phyloP scores from a whole-genome alignment of 768 basidiomycete species.

The Rhizopogon vinicolor region DNA sequence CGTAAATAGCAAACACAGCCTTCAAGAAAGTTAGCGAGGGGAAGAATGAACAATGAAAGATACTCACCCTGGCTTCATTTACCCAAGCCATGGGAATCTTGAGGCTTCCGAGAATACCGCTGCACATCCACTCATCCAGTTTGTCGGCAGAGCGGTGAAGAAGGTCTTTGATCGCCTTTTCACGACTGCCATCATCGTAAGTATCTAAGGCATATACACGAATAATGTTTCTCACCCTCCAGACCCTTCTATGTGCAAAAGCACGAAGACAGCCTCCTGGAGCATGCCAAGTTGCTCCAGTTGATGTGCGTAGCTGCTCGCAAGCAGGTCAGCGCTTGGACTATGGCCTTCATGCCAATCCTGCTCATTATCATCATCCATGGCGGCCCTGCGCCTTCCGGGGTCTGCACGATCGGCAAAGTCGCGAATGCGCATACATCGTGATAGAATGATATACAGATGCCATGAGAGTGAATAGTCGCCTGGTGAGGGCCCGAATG shows the following conservation, averaged over 20 bases:
- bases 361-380: slow-evolving; percentile 39
- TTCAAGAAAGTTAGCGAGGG: slow-evolving; percentile 19
- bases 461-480: slow-evolving; percentile 92
- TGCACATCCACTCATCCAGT: slow-evolving; percentile 69
- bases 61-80: slow-evolving; percentile 76
- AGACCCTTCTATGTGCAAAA: slow-evolving; percentile 82
- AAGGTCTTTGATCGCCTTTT: slow-evolving; percentile 78
- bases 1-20: slow-evolving; percentile 63
- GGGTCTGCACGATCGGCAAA: slow-evolving; percentile 75
- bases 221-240: slow-evolving; percentile 52
- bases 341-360: slow-evolving; percentile 67
- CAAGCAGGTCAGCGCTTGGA: slow-evolving; percentile 76
- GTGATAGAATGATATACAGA: slow-evolving; percentile 81
- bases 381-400: slow-evolving; percentile 28
- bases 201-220: background rate
- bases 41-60: background rate
- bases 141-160: slow-evolving; percentile 62
- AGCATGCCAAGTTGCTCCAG: slow-evolving; percentile 78
- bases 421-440: slow-evolving; percentile 79
- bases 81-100: slow-evolving; percentile 85
- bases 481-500: slow-evolving; percentile 69
- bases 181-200: slow-evolving; percentile 51
- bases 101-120: slow-evolving; percentile 69
- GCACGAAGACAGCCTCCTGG: slow-evolving; percentile 83
- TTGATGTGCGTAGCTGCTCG: slow-evolving; percentile 82